These are phyloP conservation scores for Symbiodinium pilosum DNA, from an alignment of 73 alveolate species.

Conservation along the genomic window DNA sequence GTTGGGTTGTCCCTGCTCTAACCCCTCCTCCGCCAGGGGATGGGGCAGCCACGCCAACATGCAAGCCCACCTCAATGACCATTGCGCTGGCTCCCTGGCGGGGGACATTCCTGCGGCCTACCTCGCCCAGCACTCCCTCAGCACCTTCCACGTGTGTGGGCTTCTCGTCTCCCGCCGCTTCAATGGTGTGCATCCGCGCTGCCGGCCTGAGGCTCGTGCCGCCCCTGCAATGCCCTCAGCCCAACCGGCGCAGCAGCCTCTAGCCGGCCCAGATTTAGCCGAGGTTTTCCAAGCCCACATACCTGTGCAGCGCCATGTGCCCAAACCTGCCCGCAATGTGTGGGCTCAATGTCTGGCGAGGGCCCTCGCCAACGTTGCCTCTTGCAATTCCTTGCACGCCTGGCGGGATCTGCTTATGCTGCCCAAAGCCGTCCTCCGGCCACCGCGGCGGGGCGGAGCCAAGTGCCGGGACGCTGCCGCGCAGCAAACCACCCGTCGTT, in stretches of 20 bases:
- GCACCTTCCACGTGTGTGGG: background rate
- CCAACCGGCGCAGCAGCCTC: background rate
- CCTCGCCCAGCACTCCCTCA: background rate
- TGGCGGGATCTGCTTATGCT: constrained; percentile 44
- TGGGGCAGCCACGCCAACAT: too few relatives aligned
- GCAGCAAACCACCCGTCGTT: background rate
- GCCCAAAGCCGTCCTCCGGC: constrained; percentile 11
- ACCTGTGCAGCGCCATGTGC: constrained; percentile 12
- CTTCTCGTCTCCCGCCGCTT: constrained; percentile 21
- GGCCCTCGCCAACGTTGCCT: background rate
- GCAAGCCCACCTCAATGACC: too few relatives aligned
- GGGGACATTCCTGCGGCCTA: constrained; percentile 8
- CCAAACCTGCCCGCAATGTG: constrained; percentile 3
- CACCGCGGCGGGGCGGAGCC: constrained; percentile 44
- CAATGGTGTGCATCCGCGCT: constrained; percentile 10
- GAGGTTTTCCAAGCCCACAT: background rate
- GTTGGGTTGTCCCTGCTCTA: too few relatives aligned
- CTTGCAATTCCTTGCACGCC: background rate
- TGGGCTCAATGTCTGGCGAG: constrained; percentile 43
- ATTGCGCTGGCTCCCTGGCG: background rate
- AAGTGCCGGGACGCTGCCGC: constrained; percentile 24
- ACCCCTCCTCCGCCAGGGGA: too few relatives aligned
- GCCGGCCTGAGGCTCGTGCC: constrained; percentile 32
- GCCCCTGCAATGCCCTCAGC: constrained; percentile 6
- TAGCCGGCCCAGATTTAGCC: background rate